phyloP scores from a whole-genome alignment of 371 early-diverging fungal species.

The Quaeritorhiza haematococci region DNA sequence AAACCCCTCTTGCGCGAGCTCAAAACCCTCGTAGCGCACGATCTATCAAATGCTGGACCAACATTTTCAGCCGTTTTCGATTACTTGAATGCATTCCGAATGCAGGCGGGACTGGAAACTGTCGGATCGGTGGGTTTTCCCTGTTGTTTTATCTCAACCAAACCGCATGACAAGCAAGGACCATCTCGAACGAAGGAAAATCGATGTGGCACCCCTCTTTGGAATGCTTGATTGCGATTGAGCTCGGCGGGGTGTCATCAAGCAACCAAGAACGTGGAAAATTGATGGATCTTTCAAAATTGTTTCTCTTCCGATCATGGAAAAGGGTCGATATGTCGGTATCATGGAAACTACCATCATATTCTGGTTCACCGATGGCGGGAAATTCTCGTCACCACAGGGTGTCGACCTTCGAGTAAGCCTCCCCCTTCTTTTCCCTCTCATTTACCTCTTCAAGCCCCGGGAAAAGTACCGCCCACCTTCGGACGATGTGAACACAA shows the following conservation, averaged over 20 bases:
- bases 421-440: not conserved
- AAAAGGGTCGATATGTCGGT: conserved; percentile 55
- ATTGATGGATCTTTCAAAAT: no score
- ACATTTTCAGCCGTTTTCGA: conserved; percentile 59
- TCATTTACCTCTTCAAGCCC: no score
- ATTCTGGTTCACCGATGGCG: conserved; percentile 70
- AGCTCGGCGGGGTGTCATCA: no score
- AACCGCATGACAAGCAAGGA: not conserved
- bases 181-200: no score
- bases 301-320: not conserved
- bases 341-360: conserved; percentile 56
- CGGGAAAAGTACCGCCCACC: no score
- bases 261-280: no score
- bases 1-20: conserved; percentile 52
- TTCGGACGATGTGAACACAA: no score
- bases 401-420: conserved; percentile 5
- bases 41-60: conserved; percentile 54
- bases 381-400: conserved; percentile 25
- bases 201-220: no score
- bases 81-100: conserved; percentile 51
- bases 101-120: conserved; percentile 50
- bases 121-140: conserved; percentile 36
- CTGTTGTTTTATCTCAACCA: no score
- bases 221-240: no score
- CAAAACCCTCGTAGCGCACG: conserved; percentile 49